Base-by-base conservation (phyloP, 2,329 filamentous ascomycete genomes). In the Fusarium coffeatum region DNA sequence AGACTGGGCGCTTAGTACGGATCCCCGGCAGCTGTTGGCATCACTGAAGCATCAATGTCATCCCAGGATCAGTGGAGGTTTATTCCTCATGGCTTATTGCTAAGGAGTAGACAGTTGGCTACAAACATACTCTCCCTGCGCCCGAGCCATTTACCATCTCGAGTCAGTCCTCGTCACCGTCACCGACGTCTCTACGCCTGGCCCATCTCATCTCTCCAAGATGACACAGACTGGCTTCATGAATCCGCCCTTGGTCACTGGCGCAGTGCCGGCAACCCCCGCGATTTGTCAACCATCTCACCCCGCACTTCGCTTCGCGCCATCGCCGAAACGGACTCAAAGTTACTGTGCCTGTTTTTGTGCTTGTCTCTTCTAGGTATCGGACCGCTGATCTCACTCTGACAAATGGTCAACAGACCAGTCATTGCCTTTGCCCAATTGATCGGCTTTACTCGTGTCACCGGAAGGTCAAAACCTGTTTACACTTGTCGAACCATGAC, bases 201-300 rank as follows among this genome's bases (percentile, higher is more conserved):
- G 12, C 20, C 16, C 22, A n/a, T 34, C 30, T n/a, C 18, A 32
- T n/a, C 49, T 25, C 48, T 42, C 32, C 37, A 69, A 27, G 40
- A 83, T 83, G 81, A 72, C 78, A 48, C 15, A 48, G 8, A 32
- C 40, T 75, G 83, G 30, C 76, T 85, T 30, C 79, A 78, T 63
- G 83, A 83, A 47, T 80, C 83, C 40, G 83, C 83, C 83, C 22
- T 84, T 85, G 67, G 80, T 86, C 54, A 85, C 83, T 6, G 84
- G 83, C 30, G 83, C 83, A 37, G 82, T 80, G 84, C 83, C 47
- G 83, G 83, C 82, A 75, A 64, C 76, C 63, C 59, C 49, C 57
- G 53, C n/a, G 18, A 23, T 59, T 54, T 64, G 61, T 37, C 46
- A 28, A 49, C 30, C 37, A n/a, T 16, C 10, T 18, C 22, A 34